phyloP scores from a whole-genome alignment of 352 stramenopile species.

The Pythium insidiosum region DNA sequence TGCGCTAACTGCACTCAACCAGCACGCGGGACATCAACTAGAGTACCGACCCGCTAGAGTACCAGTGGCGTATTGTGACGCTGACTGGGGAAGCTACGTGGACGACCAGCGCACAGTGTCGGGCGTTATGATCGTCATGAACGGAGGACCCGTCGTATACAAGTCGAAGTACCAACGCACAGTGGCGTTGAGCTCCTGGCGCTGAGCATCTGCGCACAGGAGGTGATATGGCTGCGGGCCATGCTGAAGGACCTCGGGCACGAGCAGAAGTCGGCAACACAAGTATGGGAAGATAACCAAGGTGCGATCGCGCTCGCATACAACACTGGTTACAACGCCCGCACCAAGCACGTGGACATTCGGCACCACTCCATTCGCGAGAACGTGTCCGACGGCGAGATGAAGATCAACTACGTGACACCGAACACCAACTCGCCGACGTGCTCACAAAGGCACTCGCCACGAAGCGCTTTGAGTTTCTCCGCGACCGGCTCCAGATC shows the following conservation, averaged over 20 bases:
- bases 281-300: too few relatives aligned
- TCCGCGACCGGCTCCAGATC: slow-evolving; percentile 4
- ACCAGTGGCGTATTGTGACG: not conserved
- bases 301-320: slow-evolving; percentile 7
- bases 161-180: too few relatives aligned
- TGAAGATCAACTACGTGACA: slow-evolving; percentile 2
- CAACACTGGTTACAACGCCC: slow-evolving; percentile 4
- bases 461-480: not conserved
- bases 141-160: too few relatives aligned
- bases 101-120: slow-evolving; percentile 2
- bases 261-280: too few relatives aligned
- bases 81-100: slow-evolving; percentile 5
- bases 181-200: too few relatives aligned
- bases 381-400: not conserved
- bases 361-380: slow-evolving; percentile 11
- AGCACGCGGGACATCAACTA: not conserved
- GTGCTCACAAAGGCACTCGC: slow-evolving; percentile 7
- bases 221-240: too few relatives aligned
- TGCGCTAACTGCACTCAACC: not conserved
- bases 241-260: too few relatives aligned
- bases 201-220: too few relatives aligned
- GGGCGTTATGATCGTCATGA: slow-evolving; percentile 7
- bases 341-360: slow-evolving; percentile 12
- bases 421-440: slow-evolving; percentile 2
- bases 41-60: not conserved